Evolutionary conservation across 2,329 filamentous ascomycete species (phyloP).

Genomic region (Sphaerulina populicola): DNA sequence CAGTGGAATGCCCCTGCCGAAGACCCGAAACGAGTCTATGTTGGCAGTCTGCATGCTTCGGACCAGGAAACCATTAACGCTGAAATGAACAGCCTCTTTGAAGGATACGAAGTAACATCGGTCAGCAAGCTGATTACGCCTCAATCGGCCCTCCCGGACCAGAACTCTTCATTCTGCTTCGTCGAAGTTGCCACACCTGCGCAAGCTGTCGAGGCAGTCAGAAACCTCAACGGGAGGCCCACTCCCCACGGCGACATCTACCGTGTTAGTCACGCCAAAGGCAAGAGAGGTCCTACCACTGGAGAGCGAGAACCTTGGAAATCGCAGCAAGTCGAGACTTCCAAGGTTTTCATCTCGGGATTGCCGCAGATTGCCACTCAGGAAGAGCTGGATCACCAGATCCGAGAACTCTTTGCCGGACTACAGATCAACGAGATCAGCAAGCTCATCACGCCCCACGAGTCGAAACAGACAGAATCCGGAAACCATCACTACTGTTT

Average conservation of each 20-base stretch:
- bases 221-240: constrained; percentile 22
- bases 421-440: constrained; percentile 42
- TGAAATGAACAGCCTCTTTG: constrained; percentile 40
- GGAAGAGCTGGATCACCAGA: constrained; percentile 36
- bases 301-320: neutral
- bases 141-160: neutral
- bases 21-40: constrained; percentile 34
- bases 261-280: constrained; percentile 17
- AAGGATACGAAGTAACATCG: constrained; percentile 39
- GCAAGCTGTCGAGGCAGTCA: constrained; percentile 23
- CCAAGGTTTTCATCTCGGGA: constrained; percentile 38
- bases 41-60: constrained; percentile 40
- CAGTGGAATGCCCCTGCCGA: constrained; percentile 29
- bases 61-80: constrained; percentile 37
- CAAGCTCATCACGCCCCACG: constrained; percentile 34
- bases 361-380: constrained; percentile 40
- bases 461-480: constrained; percentile 5
- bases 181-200: constrained; percentile 26
- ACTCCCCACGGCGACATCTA: constrained; percentile 18
- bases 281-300: constrained; percentile 5
- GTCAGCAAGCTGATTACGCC: constrained; percentile 41
- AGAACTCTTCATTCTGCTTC: constrained; percentile 25
- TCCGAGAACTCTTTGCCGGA: constrained; percentile 40
- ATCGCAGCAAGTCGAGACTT: neutral
- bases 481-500: constrained; percentile 28